phyloP scores from a whole-genome alignment of 345 rosid species.

The Iberis pinnata region DNA sequence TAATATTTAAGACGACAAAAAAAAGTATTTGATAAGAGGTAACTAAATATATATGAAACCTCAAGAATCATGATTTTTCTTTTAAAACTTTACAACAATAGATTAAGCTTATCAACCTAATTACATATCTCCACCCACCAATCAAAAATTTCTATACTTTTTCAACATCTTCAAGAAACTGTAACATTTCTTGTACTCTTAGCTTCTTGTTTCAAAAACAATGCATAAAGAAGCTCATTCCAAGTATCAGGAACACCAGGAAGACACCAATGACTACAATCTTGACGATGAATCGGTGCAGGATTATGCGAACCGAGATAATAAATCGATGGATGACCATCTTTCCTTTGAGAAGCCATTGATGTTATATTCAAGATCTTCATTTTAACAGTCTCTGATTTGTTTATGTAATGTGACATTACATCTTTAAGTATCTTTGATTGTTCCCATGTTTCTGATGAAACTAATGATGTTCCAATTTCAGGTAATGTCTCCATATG shows the following conservation, averaged over 20 bases:
- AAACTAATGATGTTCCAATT: conserved; percentile 29
- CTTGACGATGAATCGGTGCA: conserved; percentile 56
- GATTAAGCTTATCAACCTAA: conserved; percentile 17
- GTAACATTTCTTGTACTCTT: conserved; percentile 24
- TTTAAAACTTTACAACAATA: conserved; percentile 25
- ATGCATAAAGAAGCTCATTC: conserved; percentile 31
- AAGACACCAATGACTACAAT: conserved; percentile 91
- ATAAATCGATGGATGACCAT: conserved; percentile 69
- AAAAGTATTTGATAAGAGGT: conserved; percentile 4
- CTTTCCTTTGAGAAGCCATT: conserved; percentile 57
- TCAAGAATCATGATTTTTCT: not conserved
- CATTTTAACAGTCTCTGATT: conserved; percentile 30
- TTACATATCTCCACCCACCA: conserved; percentile 18
- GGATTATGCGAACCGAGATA: conserved; percentile 46
- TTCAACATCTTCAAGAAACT: conserved; percentile 10
- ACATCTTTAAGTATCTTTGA: conserved; percentile 33
- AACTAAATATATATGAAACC: not conserved
- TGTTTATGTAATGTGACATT: conserved; percentile 26
- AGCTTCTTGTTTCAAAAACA: conserved; percentile 29
- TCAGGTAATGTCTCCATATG: conserved; percentile 70
- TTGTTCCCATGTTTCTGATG: conserved; percentile 34
- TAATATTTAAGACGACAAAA: no score
- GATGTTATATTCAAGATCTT: conserved; percentile 55
- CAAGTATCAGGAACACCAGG: conserved; percentile 55
- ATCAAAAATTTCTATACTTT: conserved; percentile 16